Base-by-base conservation (phyloP, 108 stramenopile genomes). In the Cyclotella choctawhatcheeana region DNA sequence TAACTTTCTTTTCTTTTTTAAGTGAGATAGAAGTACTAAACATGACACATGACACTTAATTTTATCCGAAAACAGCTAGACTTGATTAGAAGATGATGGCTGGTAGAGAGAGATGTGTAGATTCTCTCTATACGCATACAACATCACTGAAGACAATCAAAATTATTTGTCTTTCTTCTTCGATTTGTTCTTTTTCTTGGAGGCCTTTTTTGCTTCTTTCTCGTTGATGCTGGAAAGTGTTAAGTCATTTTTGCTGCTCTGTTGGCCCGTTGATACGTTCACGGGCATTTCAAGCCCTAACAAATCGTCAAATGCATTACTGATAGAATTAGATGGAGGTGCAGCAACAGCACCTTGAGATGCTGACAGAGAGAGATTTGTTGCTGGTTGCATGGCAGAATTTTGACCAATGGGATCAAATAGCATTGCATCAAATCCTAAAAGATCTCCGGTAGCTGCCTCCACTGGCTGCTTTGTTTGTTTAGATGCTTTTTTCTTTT, bases 251-350 rank as follows among this genome's bases (percentile, higher is more conserved):
- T 60, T 34, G 56, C 16, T 17, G 25, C 25, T 32, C 32, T 17
- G 5, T n/a, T n/a, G n/a, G n/a, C n/a, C n/a, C n/a, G 29, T 34
- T 0, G 56, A 61, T 60, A 32, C 31, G 1, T 35, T 51, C 0
- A 37, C 12, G 25, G 67, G 44, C 75, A 62, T 81, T 48, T 66
- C 66, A 40, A 94, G 68, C 0, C 85, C 86, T 12, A 92, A 71
- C 20, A 94, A 74, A 75, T 90, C 93, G 52, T 89, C 93, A 72
- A 94, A 94, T 47, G 89, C 89, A 64, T 59, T 76, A 66, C 76
- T 81, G 44, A 89, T 84, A 2, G 88, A 58, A 64, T 84, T 87
- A 27, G 20, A 35, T 20, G 47, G 47, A 55, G 65, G 56, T 45
- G 43, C 52, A 14, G 27, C n/a, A 10, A 20, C 44, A n/a, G 26